These are phyloP conservation scores for Monsonia emarginata DNA, from an alignment of 441 rosid species.

Conservation along the genomic window DNA sequence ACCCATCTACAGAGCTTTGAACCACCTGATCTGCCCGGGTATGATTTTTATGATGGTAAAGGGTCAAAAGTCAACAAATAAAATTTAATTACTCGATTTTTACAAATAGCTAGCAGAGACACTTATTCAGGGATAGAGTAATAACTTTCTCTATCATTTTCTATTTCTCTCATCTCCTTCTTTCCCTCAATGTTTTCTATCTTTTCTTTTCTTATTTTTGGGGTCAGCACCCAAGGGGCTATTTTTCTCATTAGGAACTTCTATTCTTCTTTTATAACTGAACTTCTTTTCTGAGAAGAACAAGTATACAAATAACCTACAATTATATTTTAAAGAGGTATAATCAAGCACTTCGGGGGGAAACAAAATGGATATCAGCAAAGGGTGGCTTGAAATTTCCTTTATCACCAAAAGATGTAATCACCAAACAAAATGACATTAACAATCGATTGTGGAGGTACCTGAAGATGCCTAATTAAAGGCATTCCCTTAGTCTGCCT, in stretches of 20 bases:
- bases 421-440: not conserved
- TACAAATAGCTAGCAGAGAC: too few relatives aligned
- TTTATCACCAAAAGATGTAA: not conserved
- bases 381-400: not conserved
- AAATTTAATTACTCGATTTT: too few relatives aligned
- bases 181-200: not conserved
- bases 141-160: too few relatives aligned
- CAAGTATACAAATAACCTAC: not conserved
- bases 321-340: not conserved
- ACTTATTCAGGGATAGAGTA: too few relatives aligned
- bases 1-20: too few relatives aligned
- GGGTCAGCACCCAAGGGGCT: not conserved
- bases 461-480: constrained; percentile 90
- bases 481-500: constrained; percentile 82
- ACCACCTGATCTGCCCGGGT: too few relatives aligned
- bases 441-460: constrained; percentile 19
- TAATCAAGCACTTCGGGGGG: not conserved
- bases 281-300: not conserved
- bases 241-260: not conserved
- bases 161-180: too few relatives aligned
- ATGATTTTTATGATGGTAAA: too few relatives aligned
- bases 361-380: not conserved
- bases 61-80: too few relatives aligned
- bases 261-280: not conserved
- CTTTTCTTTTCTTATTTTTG: not conserved